Base-by-base conservation (phyloP, 352 stramenopile genomes). In the Pythium sukuiense region DNA sequence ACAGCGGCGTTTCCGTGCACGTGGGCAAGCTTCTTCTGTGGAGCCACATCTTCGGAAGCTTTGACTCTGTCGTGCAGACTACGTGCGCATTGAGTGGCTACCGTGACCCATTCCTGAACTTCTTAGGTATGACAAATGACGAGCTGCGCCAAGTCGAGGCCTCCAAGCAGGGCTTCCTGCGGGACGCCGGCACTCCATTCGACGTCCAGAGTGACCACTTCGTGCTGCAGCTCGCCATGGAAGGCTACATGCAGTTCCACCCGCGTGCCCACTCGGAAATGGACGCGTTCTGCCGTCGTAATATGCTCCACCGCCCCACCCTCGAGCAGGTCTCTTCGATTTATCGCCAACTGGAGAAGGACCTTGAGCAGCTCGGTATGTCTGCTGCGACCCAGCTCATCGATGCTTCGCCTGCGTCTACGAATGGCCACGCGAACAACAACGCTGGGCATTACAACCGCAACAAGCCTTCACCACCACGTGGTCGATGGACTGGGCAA, bases 11-110 rank as follows among this genome's bases (percentile, higher is more conserved):
- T 12, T 74, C 81, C 5, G 77, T 90, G 7, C 79, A 89, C 55
- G 85, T 92, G 66, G 84, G 78, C 7, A 91, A 90, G 52, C 70
- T 92, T 7, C 52, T 95, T 9, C 62, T 95, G 13, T 90, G 83
- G 74, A 79, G 81, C 3, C 83, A 92, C 64, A 77, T 85, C 16
- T 77, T 91, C 56, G 82, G 81, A 13, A 87, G 80, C 59, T 87
- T 84, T 32, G 83, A 85, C 14, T 76, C 74, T 6, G 74, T 90
- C 26, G 59, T 92, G 43, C 77, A 81, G 61, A 89, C 83, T 6
- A 84, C 82, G 11, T 89, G 82, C 46, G 84, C 84, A 39, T 68
- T 94, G 24, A 92, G 82, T 27, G 81, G 81, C 27, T 90, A 90
- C 59, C 86, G 86, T 11, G 86, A 94, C 46, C 83, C 83, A 27